Evolutionary conservation across 768 basidiomycete species (phyloP).

Genomic region (Coprinopsis cinerea): DNA sequence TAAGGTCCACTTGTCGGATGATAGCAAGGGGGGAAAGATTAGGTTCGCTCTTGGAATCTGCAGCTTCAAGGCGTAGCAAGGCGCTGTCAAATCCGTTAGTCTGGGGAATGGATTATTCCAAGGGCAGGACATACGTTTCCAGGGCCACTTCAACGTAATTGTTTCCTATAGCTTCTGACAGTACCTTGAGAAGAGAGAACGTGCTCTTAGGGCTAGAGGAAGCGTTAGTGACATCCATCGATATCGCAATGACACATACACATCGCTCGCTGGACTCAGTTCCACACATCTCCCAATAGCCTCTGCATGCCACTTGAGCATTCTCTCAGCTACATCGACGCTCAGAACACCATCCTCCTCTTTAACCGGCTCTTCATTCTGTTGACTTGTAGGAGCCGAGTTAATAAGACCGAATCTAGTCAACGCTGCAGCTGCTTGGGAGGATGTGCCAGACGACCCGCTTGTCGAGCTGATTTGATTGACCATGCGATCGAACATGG

Average conservation of each 20-base stretch:
- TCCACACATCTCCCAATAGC: constrained; percentile 93
- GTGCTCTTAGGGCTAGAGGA: constrained; percentile 81
- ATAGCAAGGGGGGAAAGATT: constrained; percentile 61
- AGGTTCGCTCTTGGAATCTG: constrained; percentile 77
- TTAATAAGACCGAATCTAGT: constrained; percentile 87
- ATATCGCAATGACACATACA: constrained; percentile 48
- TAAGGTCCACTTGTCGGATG: constrained; percentile 71
- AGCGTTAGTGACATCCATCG: constrained; percentile 5
- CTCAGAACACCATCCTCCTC: constrained; percentile 81
- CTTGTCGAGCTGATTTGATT: constrained; percentile 78
- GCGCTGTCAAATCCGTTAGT: constrained; percentile 42
- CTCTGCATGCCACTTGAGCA: constrained; percentile 98
- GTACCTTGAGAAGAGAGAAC: constrained; percentile 71
- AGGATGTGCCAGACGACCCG: constrained; percentile 61
- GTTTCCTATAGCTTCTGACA: constrained; percentile 80
- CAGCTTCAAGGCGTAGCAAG: constrained; percentile 60
- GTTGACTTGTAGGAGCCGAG: constrained; percentile 41
- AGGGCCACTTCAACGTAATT: constrained; percentile 89
- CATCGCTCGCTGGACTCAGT: constrained; percentile 72
- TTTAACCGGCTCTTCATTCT: constrained; percentile 60
- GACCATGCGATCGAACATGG: constrained; percentile 88
- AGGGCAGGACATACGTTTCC: constrained; percentile 66
- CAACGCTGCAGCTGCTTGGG: constrained; percentile 82
- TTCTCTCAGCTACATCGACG: constrained; percentile 75
- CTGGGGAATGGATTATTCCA: background rate